Evolutionary conservation across 768 basidiomycete species (phyloP), one percentile per base, ranked within the genome.

Genomic region (Auricularia heimuer): DNA sequence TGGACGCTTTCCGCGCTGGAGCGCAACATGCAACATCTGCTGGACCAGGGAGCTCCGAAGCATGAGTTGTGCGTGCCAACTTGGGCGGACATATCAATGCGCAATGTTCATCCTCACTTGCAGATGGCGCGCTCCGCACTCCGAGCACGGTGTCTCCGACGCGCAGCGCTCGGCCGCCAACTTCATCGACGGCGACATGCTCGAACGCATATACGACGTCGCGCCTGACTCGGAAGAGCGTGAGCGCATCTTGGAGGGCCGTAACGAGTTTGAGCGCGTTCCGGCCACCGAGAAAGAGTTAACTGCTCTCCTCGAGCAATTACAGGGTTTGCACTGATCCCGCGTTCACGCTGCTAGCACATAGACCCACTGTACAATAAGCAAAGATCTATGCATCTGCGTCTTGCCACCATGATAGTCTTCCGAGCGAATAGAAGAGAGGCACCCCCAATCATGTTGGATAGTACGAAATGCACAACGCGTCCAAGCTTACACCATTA

Each of bases 161-260:
- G 78, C 81, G 7, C 82, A 87, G 37, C 69, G 74, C 34, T 69
- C 80, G 1, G 81, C 88, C 1, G 81, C 80, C 47, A 93, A 92
- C 16, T 94, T 97, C 79, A 78, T 97, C 35, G 94, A 97, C 67
- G 94, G 94, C 1, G 89, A 92, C 71, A 90, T 94, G 68, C 71
- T 97, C 21, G 90, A 94, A 73, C 75, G 78, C 21, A 85, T 89
- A 73, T 77, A 87, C 63, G 74, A 74, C 18, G 76, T 80, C 61
- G 71, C 71, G 44, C 72, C 70, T 12, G 75, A 80, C 21, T 74
- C 79, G 0, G 70, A 76, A 4, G 73, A 79, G 29, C 75, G 85
- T n/a, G 73, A 80, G 63, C 75, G 79, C 65, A 82, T 90, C 10
- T 75, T 87, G 68, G 70, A 77, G 35, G 90, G 90, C 8, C 74